Base-by-base conservation (phyloP, 305 asterid species). In the Ilex paraguariensis region DNA sequence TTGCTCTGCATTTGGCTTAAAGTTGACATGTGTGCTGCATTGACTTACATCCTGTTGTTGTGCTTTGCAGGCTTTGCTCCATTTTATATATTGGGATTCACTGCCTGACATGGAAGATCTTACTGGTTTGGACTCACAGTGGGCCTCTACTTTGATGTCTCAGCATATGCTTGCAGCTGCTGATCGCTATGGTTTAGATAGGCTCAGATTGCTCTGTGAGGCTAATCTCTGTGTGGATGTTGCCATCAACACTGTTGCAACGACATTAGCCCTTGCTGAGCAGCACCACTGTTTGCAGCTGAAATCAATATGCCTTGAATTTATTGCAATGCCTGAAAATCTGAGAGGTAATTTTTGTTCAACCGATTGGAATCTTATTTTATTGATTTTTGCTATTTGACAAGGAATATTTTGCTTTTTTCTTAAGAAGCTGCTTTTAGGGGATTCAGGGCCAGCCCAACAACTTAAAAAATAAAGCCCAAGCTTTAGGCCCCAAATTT, bases 151-250 rank as follows among this genome's bases (percentile, higher is more conserved):
- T 10, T 80, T 87, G 82, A 87, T 92, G 93, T 81, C 85, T 70
- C 98, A 92, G 69, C 98, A 92, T 79, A 75, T 92, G 56, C 96
- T 92, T 81, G 98, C 95, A 42, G 98, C 97, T 46, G 93, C 98
- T 64, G 98, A 92, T 77, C 77, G 84, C 4, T 92, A 92, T 75
- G 95, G 97, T 66, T 66, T 92, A 70, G 95, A 92, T 57, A 87
- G 97, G 77, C 91, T 92, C 66, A 75, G 89, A 74, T 75, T 89
- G 79, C 84, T 91, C 31, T 89, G 97, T 49, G 97, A 91, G 72
- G 85, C 91, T 53, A 83, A 66, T 16, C 86, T 92, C n/a, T 87
- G 97, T 53, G 86, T 81, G 70, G 89, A 84, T 49, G 88, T 92
- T 66, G 96, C 98, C 48, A 89, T 92, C 56, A 92, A 92, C 66